These are phyloP conservation scores for Metschnikowia chrysomelidarum DNA, from an alignment of 805 yeast species.

Conservation along the genomic window DNA sequence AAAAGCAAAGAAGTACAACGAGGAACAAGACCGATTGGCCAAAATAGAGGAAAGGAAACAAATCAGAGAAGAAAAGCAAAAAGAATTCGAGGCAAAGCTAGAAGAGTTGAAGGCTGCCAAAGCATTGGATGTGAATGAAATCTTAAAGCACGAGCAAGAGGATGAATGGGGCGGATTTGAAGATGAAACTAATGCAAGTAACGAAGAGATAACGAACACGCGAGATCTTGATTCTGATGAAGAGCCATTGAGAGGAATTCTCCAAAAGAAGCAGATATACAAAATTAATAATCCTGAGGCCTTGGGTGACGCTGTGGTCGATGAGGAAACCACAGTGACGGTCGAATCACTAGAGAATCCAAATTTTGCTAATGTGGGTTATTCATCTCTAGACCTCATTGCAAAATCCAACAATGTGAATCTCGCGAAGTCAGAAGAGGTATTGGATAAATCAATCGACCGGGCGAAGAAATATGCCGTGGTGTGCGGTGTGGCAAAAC, in stretches of 20 bases:
- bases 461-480: slow-evolving; percentile 84
- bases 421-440: slow-evolving; percentile 61
- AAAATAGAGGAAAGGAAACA: slow-evolving; percentile 74
- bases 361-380: slow-evolving; percentile 28
- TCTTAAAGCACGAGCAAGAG: slow-evolving; percentile 17
- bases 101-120: slow-evolving; percentile 51
- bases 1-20: slow-evolving; percentile 71
- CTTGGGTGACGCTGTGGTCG: slow-evolving; percentile 39
- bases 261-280: slow-evolving; percentile 30
- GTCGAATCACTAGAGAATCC: slow-evolving; percentile 60
- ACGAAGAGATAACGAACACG: slow-evolving; percentile 1
- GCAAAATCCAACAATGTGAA: slow-evolving; percentile 74
- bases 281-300: slow-evolving; percentile 26
- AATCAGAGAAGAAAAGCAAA: slow-evolving; percentile 67
- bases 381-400: slow-evolving; percentile 35
- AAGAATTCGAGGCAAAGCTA: slow-evolving; percentile 62
- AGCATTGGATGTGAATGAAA: slow-evolving; percentile 18
- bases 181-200: slow-evolving; percentile 13
- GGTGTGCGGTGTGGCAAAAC: slow-evolving; percentile 50
- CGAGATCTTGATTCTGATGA: slow-evolving; percentile 8
- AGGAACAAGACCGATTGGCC: slow-evolving; percentile 73
- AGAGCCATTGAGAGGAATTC: slow-evolving; percentile 19
- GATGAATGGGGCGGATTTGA: slow-evolving; percentile 42
- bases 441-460: slow-evolving; percentile 69
- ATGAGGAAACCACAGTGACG: slow-evolving; percentile 47